Base-by-base conservation (phyloP, 257 asterid genomes). In the Striga asiatica region DNA sequence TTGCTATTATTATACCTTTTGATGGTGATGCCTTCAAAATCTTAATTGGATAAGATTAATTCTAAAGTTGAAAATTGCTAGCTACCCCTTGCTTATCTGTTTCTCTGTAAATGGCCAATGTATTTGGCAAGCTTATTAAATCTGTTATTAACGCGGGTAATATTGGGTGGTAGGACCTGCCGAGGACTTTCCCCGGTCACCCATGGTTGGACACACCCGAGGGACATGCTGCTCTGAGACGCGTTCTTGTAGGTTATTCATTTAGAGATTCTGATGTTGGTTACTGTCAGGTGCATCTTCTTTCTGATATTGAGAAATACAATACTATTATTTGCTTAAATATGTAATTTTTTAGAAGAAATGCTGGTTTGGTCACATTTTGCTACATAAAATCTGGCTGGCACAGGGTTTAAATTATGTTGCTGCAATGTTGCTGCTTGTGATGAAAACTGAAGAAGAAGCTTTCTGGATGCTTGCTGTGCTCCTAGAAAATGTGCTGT, bases 401-500 rank as follows among this genome's bases (percentile, higher is more conserved):
- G 32, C 49, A 67, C 79, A 88, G 94, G 94, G 97, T 52, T 74
- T 88, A 66, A 88, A 88, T 73, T 88, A 82, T 41, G 97, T 88
- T 2, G 97, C 89, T 25, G 97, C 97, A 6, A 53, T 88, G 60
- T 51, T 88, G 65, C 68, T 88, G 81, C 84, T 88, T 62, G 97
- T 88, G 51, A 88, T 88, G 95, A 82, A 77, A 74, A 88, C 87
- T 0, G 97, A 88, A 79, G 95, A 88, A 78, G 97, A 88, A 5
- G 95, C 95, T 17, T 88, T 88, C 71, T 88, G 97, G 97, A 88
- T 88, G 97, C 88, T 88, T 54, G 83, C 95, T 22, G 89, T 85
- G 61, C 88, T 88, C 41, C 60, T 88, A 16, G 97, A 88, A 70
- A 65, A 82, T 25, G 95, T 88, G 12, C 64, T 88, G 56, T 94